phyloP scores from a whole-genome alignment of 75 land plant species.

The Azolla pinnata region DNA sequence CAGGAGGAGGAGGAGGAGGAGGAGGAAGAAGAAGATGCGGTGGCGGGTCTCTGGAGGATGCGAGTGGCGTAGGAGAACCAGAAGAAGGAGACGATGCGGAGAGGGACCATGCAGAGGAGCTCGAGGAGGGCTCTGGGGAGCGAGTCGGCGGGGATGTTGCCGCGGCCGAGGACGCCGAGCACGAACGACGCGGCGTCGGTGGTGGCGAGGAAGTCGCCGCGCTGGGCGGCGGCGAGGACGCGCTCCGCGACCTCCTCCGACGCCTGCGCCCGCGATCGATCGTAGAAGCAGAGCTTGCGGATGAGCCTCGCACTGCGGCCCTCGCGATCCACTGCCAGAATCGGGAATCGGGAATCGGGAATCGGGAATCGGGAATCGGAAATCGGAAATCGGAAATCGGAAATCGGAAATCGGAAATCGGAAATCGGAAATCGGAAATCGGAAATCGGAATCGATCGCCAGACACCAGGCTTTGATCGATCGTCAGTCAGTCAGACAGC shows the following conservation, averaged over 20 bases:
- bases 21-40: too few species aligned
- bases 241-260: conserved; percentile 13
- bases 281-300: conserved; percentile 1
- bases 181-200: background rate
- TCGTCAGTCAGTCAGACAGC: too few species aligned
- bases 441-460: too few species aligned
- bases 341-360: too few species aligned
- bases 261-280: background rate
- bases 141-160: conserved; percentile 22
- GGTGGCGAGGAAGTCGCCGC: conserved; percentile 11
- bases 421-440: too few species aligned
- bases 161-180: conserved; percentile 3
- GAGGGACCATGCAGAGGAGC: conserved; percentile 2
- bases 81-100: conserved; percentile 9
- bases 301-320: background rate
- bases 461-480: too few species aligned
- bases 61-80: background rate
- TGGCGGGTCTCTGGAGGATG: too few species aligned
- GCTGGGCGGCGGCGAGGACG: conserved; percentile 11
- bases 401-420: too few species aligned
- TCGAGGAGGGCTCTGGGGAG: conserved; percentile 8
- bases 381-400: too few species aligned
- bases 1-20: too few species aligned
- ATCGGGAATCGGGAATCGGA: too few species aligned
- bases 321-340: background rate